phyloP scores from a whole-genome alignment of 768 basidiomycete species.

The Kwoniella bestiolae region DNA sequence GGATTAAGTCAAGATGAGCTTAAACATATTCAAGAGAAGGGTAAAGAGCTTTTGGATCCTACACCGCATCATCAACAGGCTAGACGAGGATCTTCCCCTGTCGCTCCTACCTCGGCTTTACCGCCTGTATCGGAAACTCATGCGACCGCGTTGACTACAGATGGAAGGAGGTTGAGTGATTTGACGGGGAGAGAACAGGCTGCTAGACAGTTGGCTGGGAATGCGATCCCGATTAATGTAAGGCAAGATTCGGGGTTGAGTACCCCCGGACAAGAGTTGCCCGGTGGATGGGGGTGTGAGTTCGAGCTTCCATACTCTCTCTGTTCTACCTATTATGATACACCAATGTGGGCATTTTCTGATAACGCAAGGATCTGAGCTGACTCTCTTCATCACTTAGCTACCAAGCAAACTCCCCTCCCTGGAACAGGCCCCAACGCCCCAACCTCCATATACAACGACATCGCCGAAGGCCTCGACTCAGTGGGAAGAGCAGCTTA shows the following conservation, averaged over 20 bases:
- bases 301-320: background rate
- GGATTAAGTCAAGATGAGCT: constrained; percentile 13
- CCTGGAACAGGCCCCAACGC: constrained; percentile 37
- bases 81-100: constrained; percentile 10
- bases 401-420: constrained; percentile 22
- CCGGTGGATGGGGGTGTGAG: constrained; percentile 51
- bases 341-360: no score
- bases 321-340: no score
- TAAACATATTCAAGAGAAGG: constrained; percentile 16
- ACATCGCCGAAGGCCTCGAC: constrained; percentile 41
- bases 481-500: constrained; percentile 48
- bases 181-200: constrained; percentile 52
- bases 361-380: background rate
- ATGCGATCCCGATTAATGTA: background rate
- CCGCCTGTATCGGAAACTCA: background rate
- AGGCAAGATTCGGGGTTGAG: constrained; percentile 18
- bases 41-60: constrained; percentile 24
- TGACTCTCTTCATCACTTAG: constrained; percentile 15
- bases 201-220: constrained; percentile 44
- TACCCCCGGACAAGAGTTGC: constrained; percentile 45
- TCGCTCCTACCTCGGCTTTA: background rate
- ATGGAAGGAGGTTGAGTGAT: constrained; percentile 25
- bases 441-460: constrained; percentile 46
- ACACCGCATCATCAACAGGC: constrained; percentile 14
- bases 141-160: constrained; percentile 6